Percentiles rank a stretch among this genome's conserved stretches.
Evolutionary conservation across 2,329 filamentous ascomycete genomes (phyloP).

Genomic region (Corinectria fuckeliana): DNA sequence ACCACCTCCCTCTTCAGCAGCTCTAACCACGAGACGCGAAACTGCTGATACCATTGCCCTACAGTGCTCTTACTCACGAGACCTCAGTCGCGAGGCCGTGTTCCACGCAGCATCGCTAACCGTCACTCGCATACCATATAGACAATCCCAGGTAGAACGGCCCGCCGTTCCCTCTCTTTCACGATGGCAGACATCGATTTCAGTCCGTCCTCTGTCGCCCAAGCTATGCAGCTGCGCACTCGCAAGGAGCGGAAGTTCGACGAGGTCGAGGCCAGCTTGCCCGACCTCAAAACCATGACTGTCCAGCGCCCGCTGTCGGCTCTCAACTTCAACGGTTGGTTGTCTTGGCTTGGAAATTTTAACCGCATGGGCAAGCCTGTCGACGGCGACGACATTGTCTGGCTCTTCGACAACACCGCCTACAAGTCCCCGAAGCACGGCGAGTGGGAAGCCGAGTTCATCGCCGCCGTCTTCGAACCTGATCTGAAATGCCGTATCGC

Average conservation of each 20-base stretch:
- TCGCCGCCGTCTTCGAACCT: slow-evolving; percentile 80
- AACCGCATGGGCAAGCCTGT: slow-evolving; percentile 68
- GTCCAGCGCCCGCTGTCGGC: slow-evolving; percentile 42
- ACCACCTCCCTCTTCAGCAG: neutral
- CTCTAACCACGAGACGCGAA: slow-evolving; percentile 11
- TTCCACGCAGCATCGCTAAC: neutral
- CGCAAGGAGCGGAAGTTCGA: slow-evolving; percentile 57
- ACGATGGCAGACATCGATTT: slow-evolving; percentile 37
- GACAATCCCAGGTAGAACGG: slow-evolving; percentile 2
- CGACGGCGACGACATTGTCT: slow-evolving; percentile 73
- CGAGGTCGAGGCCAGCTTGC: slow-evolving; percentile 57
- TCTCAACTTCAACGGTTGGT: slow-evolving; percentile 39
- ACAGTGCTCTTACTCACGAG: slow-evolving; percentile 7
- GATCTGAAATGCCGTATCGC: slow-evolving; percentile 71
- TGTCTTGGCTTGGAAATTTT: slow-evolving; percentile 57
- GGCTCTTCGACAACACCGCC: slow-evolving; percentile 91
- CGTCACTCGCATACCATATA: slow-evolving; percentile 2
- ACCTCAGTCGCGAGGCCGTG: neutral
- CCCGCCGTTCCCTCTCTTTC: slow-evolving; percentile 5
- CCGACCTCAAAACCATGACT: slow-evolving; percentile 41
- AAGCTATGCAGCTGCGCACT: slow-evolving; percentile 58
- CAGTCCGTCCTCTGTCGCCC: slow-evolving; percentile 39
- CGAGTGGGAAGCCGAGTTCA: slow-evolving; percentile 81
- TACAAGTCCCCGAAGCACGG: slow-evolving; percentile 60
- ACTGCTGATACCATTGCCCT: slow-evolving; percentile 7